phyloP scores from a whole-genome alignment of 2,329 filamentous ascomycete genomes.

The Penicillium vulpinum region DNA sequence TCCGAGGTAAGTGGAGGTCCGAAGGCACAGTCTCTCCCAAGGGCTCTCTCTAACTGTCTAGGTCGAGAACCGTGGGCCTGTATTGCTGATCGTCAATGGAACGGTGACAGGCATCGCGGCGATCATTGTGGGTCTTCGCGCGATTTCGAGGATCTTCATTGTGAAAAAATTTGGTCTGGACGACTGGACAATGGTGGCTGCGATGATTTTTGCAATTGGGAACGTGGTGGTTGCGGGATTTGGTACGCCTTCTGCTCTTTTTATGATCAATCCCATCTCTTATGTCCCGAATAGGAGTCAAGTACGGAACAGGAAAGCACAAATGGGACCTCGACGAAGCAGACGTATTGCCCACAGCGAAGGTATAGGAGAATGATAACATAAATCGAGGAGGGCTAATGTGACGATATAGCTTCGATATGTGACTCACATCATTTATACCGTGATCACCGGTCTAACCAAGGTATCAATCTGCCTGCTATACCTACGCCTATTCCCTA shows the following conservation, averaged over 20 bases:
- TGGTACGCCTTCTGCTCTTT: neutral
- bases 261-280: neutral
- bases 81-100: conserved; percentile 9
- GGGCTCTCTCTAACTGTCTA: neutral
- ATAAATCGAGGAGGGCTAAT: neutral
- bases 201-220: neutral
- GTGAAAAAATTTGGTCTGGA: neutral
- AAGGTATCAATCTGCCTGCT: neutral
- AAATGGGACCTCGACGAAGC: neutral
- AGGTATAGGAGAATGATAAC: neutral
- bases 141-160: neutral
- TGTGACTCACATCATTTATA: neutral
- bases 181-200: neutral
- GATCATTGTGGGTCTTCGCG: neutral
- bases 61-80: neutral
- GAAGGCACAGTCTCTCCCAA: too few species aligned
- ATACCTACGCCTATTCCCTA: neutral
- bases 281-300: neutral
- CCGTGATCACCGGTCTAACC: neutral
- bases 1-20: neutral
- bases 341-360: neutral
- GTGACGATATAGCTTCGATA: neutral
- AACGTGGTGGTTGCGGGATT: neutral
- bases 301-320: neutral
- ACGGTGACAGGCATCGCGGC: neutral